A percentile compares a stretch with the other conserved stretches of the same genome.
These are phyloP conservation scores for Lentinula aciculospora DNA, from an alignment of 768 basidiomycete genomes.

Conservation along the genomic window DNA sequence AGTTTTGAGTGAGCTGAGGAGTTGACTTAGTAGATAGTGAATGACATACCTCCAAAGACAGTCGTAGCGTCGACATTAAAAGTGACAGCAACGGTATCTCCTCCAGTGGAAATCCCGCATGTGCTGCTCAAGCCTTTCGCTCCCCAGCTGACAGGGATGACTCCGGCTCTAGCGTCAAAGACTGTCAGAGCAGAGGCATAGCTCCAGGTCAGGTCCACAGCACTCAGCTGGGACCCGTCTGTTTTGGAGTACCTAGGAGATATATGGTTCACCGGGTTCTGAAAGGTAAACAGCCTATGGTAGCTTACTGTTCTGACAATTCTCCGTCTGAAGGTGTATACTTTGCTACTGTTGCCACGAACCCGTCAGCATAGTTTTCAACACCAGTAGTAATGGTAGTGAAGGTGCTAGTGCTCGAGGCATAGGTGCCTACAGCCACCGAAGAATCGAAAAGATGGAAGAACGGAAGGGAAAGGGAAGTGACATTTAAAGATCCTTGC, in stretches of 20 bases:
- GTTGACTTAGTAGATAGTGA: no score
- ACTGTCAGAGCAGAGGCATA: conserved; percentile 67
- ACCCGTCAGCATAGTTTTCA: conserved; percentile 59
- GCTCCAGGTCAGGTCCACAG: conserved; percentile 70
- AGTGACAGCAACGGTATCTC: conserved; percentile 38
- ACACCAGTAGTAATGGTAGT: conserved; percentile 42
- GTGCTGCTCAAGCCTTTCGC: conserved; percentile 51
- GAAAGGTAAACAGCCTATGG: no score
- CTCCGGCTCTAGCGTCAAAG: conserved; percentile 38
- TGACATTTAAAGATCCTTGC: conserved; percentile 46
- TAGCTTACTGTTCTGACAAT: not conserved
- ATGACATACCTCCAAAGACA: conserved; percentile 43
- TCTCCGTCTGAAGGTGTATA: conserved; percentile 59
- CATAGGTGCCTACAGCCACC: not conserved
- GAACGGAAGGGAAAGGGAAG: conserved; percentile 59
- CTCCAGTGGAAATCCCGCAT: conserved; percentile 8
- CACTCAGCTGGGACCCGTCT: conserved; percentile 50
- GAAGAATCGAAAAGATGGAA: conserved; percentile 53
- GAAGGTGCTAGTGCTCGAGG: conserved; percentile 50
- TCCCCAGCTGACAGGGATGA: conserved; percentile 55
- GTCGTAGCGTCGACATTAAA: conserved; percentile 67
- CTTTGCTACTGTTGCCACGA: conserved; percentile 47
- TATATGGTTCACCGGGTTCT: no score
- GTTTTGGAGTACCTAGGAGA: conserved; percentile 48
- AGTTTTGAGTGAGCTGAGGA: not conserved